Conservation (phyloP, 2,329 filamentous ascomycete genomes). For the Alternaria rosae region DNA sequence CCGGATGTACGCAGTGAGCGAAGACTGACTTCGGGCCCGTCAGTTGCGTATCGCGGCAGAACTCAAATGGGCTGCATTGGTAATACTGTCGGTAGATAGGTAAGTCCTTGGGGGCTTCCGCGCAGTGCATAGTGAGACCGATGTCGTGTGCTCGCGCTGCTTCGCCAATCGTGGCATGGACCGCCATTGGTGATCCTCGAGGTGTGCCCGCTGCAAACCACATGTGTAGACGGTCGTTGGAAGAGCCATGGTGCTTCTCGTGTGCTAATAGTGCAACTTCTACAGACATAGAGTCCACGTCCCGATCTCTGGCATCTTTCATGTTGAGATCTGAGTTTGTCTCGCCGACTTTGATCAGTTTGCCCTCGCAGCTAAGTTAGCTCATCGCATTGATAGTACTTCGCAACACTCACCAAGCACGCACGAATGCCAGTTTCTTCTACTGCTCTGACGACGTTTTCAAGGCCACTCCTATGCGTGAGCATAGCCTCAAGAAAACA, state of each 20-base stretch:
- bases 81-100: slow-evolving; percentile 51
- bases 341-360: slow-evolving; percentile 50
- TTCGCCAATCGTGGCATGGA: slow-evolving; percentile 53
- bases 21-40: slow-evolving; percentile 43
- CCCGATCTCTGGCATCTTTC: slow-evolving; percentile 49
- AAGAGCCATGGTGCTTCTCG: slow-evolving; percentile 39
- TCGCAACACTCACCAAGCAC: slow-evolving; percentile 22
- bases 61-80: slow-evolving; percentile 47
- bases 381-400: neutral
- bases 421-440: slow-evolving; percentile 46
- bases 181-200: slow-evolving; percentile 51
- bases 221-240: slow-evolving; percentile 54
- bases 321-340: slow-evolving; percentile 44
- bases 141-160: slow-evolving; percentile 52
- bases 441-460: slow-evolving; percentile 38
- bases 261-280: slow-evolving; percentile 44
- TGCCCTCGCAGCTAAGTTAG: slow-evolving; percentile 31
- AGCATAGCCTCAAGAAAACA: slow-evolving; percentile 51
- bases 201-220: slow-evolving; percentile 60
- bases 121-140: slow-evolving; percentile 58
- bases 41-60: slow-evolving; percentile 44
- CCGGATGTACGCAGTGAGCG: slow-evolving; percentile 53
- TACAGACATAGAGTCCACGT: slow-evolving; percentile 48
- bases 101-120: slow-evolving; percentile 53
- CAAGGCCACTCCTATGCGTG: slow-evolving; percentile 40